Evolutionary conservation across 1,284 basidiomycete genomes (phyloP).

Genomic region (Fistulinella cinereoalba): DNA sequence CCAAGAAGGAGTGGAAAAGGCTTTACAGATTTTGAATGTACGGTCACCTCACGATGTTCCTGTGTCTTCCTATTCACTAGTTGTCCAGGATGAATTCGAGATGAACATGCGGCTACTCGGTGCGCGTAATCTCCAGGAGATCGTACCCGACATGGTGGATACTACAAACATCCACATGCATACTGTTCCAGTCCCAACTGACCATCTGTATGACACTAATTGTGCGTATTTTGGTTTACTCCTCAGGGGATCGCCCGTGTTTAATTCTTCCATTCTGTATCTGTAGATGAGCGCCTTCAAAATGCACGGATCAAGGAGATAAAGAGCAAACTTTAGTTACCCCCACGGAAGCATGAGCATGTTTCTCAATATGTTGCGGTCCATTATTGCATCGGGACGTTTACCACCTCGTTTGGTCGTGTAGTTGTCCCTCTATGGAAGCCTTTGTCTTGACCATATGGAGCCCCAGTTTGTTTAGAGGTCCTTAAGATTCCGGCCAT

Average conservation of each 20-base stretch:
- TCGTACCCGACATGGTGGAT: conserved; percentile 88
- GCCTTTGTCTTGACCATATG: background rate
- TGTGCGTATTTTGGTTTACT: conserved; percentile 50
- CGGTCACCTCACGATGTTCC: conserved; percentile 17
- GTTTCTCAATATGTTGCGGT: conserved; percentile 1
- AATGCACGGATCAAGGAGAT: conserved; percentile 49
- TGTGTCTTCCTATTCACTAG: conserved; percentile 6
- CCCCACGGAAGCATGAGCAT: background rate
- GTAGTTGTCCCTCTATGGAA: background rate
- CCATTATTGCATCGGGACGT: background rate
- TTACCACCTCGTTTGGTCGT: conserved; percentile 6
- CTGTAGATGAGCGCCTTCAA: conserved; percentile 42
- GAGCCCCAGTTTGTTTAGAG: background rate
- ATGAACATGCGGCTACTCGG: conserved; percentile 91
- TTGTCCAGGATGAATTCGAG: conserved; percentile 82
- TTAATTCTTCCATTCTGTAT: conserved; percentile 37
- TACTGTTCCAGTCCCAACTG: conserved; percentile 60
- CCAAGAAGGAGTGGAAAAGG: conserved; percentile 74
- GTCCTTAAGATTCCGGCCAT: background rate
- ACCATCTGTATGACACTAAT: conserved; percentile 73
- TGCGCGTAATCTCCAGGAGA: conserved; percentile 72
- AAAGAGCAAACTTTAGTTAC: conserved; percentile 47
- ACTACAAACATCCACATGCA: conserved; percentile 65
- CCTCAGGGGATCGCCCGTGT: background rate
- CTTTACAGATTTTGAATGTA: conserved; percentile 76